phyloP scores from a whole-genome alignment of 2,329 filamentous ascomycete species.

The Exophiala viscosa region DNA sequence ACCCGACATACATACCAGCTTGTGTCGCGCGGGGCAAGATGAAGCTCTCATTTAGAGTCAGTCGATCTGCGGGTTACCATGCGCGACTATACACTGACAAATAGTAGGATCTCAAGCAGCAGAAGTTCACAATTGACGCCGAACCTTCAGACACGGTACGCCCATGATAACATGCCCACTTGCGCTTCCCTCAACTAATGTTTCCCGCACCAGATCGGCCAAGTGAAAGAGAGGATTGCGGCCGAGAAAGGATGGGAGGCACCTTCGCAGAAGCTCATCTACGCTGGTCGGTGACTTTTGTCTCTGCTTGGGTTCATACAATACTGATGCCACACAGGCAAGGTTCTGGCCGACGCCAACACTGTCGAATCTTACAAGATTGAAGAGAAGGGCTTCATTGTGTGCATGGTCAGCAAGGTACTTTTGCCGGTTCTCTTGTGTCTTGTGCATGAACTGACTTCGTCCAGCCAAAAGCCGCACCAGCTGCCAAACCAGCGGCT shows the following conservation, averaged over 20 bases:
- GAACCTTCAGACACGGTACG: slow-evolving; percentile 82
- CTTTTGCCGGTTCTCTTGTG: slow-evolving; percentile 20
- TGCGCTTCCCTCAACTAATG: slow-evolving; percentile 11
- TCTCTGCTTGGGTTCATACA: background rate
- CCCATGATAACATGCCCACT: background rate
- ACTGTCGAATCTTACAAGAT: slow-evolving; percentile 97
- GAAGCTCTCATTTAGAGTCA: slow-evolving; percentile 70
- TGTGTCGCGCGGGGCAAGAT: slow-evolving; percentile 46
- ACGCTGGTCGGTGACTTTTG: slow-evolving; percentile 67
- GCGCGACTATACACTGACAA: slow-evolving; percentile 28
- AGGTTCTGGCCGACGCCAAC: slow-evolving; percentile 97
- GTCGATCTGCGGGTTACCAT: slow-evolving; percentile 27
- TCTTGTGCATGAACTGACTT: slow-evolving; percentile 3
- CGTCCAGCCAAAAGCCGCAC: slow-evolving; percentile 65
- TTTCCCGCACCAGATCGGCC: slow-evolving; percentile 62
- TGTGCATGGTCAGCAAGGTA: slow-evolving; percentile 98
- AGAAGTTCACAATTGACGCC: slow-evolving; percentile 95
- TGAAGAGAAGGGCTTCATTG: slow-evolving; percentile 98
- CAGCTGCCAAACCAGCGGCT: slow-evolving; percentile 45
- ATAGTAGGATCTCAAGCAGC: slow-evolving; percentile 87
- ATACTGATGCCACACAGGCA: slow-evolving; percentile 57
- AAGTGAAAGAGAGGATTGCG: slow-evolving; percentile 88
- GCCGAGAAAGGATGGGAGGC: slow-evolving; percentile 93
- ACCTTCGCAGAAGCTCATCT: slow-evolving; percentile 90
- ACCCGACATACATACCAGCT: background rate